Percentiles rank a stretch among this genome's conserved stretches.
Evolutionary conservation across 768 basidiomycete genomes (phyloP).

Genomic region (Tylopilus vinaceipallidus): DNA sequence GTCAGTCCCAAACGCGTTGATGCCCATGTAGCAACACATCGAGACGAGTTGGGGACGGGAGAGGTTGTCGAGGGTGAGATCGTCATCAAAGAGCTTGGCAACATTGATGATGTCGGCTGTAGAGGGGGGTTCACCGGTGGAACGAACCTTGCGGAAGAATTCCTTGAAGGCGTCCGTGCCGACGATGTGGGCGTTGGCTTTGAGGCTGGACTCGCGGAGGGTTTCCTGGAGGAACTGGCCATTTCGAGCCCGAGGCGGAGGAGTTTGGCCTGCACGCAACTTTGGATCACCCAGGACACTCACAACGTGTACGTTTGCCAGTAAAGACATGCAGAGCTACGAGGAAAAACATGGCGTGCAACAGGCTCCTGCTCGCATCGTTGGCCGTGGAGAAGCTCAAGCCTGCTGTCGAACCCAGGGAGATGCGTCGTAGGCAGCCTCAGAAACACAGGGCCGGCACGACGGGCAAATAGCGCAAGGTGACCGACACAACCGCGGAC

Average conservation of each 20-base stretch:
- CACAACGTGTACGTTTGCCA: neutral
- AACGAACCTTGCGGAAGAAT: constrained; percentile 98
- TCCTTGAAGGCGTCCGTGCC: constrained; percentile 96
- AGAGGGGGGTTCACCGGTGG: constrained; percentile 93
- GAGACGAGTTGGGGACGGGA: constrained; percentile 97
- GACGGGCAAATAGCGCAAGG: constrained; percentile 42
- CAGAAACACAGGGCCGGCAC: neutral
- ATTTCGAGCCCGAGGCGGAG: constrained; percentile 94
- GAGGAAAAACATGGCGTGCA: constrained; percentile 41
- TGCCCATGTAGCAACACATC: constrained; percentile 96
- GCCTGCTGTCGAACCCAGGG: constrained; percentile 48
- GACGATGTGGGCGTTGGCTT: constrained; percentile 90
- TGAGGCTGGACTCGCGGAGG: constrained; percentile 88
- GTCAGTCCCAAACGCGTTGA: constrained; percentile 98
- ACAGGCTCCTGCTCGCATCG: constrained; percentile 40
- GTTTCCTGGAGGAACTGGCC: constrained; percentile 99
- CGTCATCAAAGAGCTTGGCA: constrained; percentile 95
- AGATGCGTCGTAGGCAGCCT: constrained; percentile 30
- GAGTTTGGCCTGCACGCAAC: constrained; percentile 53
- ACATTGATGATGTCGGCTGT: constrained; percentile 88
- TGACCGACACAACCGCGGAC: constrained; percentile 21
- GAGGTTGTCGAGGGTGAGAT: constrained; percentile 95
- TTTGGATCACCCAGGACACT: neutral
- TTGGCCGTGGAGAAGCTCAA: constrained; percentile 42
- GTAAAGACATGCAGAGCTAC: constrained; percentile 25